A percentile compares a stretch with the other conserved stretches of the same genome.
Conservation (phyloP, 1,284 basidiomycete species). For the Apiotrichum brassicae region DNA sequence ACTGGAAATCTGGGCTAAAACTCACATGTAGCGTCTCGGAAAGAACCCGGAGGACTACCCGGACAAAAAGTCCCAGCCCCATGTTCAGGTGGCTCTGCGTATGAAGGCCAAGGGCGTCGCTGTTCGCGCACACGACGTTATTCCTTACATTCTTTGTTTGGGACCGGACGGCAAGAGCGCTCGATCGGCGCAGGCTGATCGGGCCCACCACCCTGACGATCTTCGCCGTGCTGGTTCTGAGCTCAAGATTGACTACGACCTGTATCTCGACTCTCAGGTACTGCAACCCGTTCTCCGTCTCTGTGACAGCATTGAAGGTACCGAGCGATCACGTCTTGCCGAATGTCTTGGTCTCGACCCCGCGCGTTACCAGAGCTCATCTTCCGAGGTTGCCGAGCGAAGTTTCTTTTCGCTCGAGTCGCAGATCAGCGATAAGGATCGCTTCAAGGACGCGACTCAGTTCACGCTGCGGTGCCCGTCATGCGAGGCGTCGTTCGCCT, state of each 20-base stretch:
- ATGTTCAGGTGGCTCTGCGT: slow-evolving; percentile 90
- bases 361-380: slow-evolving; percentile 58
- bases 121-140: slow-evolving; percentile 82
- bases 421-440: slow-evolving; percentile 77
- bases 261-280: slow-evolving; percentile 87
- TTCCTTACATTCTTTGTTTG: slow-evolving; percentile 91
- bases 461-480: slow-evolving; percentile 67
- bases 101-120: slow-evolving; percentile 79
- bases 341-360: slow-evolving; percentile 96
- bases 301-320: slow-evolving; percentile 94
- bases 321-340: slow-evolving; percentile 81
- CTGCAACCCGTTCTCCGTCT: slow-evolving; percentile 90
- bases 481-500: slow-evolving; percentile 61
- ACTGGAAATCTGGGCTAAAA: not conserved
- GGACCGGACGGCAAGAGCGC: slow-evolving; percentile 65
- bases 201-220: slow-evolving; percentile 91
- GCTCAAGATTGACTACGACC: slow-evolving; percentile 66
- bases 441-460: slow-evolving; percentile 68
- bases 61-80: slow-evolving; percentile 88
- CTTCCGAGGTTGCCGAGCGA: slow-evolving; percentile 57
- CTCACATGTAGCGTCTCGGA: slow-evolving; percentile 63
- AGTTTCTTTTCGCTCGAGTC: slow-evolving; percentile 80
- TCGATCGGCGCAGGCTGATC: slow-evolving; percentile 78
- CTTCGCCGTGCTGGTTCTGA: slow-evolving; percentile 62
- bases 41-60: slow-evolving; percentile 96